phyloP scores from a whole-genome alignment of 1,139 yeast genomes.

The Geotrichum reessii region DNA sequence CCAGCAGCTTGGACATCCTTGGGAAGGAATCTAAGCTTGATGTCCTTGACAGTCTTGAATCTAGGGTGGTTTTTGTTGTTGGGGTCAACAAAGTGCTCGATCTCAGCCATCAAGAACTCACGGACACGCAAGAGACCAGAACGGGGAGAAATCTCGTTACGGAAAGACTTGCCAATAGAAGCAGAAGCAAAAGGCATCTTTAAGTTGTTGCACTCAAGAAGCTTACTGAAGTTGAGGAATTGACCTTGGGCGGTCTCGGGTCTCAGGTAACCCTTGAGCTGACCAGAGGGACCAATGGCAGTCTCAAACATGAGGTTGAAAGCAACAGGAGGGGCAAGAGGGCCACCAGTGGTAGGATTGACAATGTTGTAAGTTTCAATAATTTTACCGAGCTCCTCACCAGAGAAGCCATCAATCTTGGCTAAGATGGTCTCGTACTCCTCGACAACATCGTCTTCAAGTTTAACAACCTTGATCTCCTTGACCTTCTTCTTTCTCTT shows the following conservation, averaged over 20 bases:
- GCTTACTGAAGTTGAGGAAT: conserved; percentile 87
- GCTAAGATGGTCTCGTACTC: conserved; percentile 88
- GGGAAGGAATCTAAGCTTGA: conserved; percentile 72
- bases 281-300: conserved; percentile 98
- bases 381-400: conserved; percentile 84
- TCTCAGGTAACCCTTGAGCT: conserved; percentile 87
- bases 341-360: conserved; percentile 86
- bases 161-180: conserved; percentile 95
- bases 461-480: conserved; percentile 82
- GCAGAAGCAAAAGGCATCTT: conserved; percentile 99
- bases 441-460: conserved; percentile 68
- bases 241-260: conserved; percentile 99
- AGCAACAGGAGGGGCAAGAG: conserved; percentile 83
- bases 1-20: conserved; percentile 85
- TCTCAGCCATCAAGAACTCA: conserved; percentile 98
- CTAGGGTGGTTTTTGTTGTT: conserved; percentile 73
- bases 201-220: conserved; percentile 90
- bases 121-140: conserved; percentile 96
- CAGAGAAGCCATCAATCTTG: conserved; percentile 87
- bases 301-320: conserved; percentile 99
- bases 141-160: conserved; percentile 98
- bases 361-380: conserved; percentile 74
- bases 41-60: conserved; percentile 68
- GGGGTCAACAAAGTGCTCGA: conserved; percentile 97
- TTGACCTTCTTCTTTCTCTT: conserved; percentile 91